Percentiles rank a stretch among this genome's conserved stretches.
Evolutionary conservation across 768 basidiomycete species (phyloP).

Genomic region (Mycena vulgaris): DNA sequence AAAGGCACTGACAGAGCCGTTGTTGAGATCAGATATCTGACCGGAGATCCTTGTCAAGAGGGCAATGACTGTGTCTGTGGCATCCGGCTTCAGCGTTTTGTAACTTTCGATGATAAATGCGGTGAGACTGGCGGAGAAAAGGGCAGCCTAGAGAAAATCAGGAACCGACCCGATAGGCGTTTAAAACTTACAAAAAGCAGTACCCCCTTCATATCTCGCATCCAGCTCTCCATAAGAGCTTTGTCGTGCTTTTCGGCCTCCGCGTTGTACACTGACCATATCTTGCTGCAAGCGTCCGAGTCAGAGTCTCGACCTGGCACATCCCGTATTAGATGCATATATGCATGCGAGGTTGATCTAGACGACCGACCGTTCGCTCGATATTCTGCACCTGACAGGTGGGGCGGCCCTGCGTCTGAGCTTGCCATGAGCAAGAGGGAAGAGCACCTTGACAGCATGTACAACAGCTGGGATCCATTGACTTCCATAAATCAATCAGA

Average conservation of each 20-base stretch:
- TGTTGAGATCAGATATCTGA: not conserved
- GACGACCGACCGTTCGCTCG: no score
- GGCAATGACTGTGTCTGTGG: not conserved
- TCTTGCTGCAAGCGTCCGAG: constrained; percentile 8
- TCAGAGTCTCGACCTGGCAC: not conserved
- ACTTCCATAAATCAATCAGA: no score
- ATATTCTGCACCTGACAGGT: no score
- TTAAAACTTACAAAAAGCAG: not conserved
- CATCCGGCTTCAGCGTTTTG: not conserved
- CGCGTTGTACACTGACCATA: constrained; percentile 5
- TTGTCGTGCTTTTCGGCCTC: constrained; percentile 8
- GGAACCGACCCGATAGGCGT: not conserved
- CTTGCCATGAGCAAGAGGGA: no score
- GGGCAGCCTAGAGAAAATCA: not conserved
- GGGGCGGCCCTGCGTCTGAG: no score
- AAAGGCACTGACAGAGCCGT: not conserved
- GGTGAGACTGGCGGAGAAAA: constrained; percentile 7
- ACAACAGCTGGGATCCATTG: no score
- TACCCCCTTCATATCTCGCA: constrained; percentile 15
- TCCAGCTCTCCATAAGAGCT: constrained; percentile 10
- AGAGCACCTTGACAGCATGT: no score
- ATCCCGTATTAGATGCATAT: not conserved
- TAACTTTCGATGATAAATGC: constrained; percentile 17
- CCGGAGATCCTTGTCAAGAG: not conserved
- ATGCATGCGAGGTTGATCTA: no score